Conservation (phyloP, 2,329 filamentous ascomycete genomes). For the Rhexocercosporidium sp. region DNA sequence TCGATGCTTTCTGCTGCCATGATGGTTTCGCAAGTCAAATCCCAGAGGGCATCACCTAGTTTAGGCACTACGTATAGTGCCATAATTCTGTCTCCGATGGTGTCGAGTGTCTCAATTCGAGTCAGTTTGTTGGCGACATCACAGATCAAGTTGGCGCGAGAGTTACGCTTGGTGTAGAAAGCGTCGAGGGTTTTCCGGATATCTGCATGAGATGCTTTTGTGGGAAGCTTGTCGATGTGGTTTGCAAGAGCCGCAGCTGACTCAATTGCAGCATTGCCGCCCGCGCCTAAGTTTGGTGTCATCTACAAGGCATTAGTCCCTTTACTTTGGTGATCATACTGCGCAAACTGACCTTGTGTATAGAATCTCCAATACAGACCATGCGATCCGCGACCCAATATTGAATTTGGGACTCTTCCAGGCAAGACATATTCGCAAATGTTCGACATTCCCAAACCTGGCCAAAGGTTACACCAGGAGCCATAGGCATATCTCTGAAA, state of each 20-base stretch:
- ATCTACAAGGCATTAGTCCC: conserved; percentile 3
- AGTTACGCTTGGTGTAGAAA: conserved; percentile 31
- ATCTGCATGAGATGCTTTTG: neutral
- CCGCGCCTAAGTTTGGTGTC: conserved; percentile 41
- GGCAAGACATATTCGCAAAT: conserved; percentile 16
- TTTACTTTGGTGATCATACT: neutral
- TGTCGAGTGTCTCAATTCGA: conserved; percentile 31
- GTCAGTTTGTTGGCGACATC: conserved; percentile 34
- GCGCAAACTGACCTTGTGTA: conserved; percentile 34
- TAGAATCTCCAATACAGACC: conserved; percentile 32
- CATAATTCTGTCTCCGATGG: conserved; percentile 24
- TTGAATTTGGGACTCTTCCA: conserved; percentile 32
- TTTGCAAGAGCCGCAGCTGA: conserved; percentile 44
- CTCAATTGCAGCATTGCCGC: conserved; percentile 47
- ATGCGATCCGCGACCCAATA: conserved; percentile 31
- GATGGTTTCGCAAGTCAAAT: conserved; percentile 29
- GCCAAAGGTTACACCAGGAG: conserved; percentile 25
- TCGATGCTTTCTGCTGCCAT: conserved; percentile 39
- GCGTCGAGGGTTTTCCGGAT: conserved; percentile 13
- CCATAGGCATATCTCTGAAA: conserved; percentile 7
- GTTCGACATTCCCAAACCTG: conserved; percentile 25
- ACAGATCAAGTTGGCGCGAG: conserved; percentile 29
- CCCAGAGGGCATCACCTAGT: conserved; percentile 31
- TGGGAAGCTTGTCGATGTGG: conserved; percentile 27
- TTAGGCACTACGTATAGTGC: conserved; percentile 30